Percentiles rank a stretch among this genome's conserved stretches.
phyloP scores from a whole-genome alignment of 176 grass and related monocot species.

The Bothriochloa decipiens region DNA sequence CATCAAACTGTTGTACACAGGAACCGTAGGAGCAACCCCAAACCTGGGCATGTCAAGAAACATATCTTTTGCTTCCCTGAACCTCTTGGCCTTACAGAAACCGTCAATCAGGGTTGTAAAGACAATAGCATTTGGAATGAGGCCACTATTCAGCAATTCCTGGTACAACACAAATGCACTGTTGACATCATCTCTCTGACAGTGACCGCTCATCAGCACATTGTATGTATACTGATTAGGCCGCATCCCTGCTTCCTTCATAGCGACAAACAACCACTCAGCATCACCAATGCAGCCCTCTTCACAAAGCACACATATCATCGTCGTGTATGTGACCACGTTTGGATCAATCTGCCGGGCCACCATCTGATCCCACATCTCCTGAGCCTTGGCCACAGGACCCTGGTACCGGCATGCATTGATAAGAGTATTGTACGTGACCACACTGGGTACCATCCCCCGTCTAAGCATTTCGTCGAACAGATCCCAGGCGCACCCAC shows the following conservation, averaged over 20 bases:
- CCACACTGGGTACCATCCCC: conserved; percentile 49
- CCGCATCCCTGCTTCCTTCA: conserved; percentile 51
- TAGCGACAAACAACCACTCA: conserved; percentile 29
- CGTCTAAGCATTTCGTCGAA: conserved; percentile 57
- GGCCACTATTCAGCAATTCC: conserved; percentile 46
- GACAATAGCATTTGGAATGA: conserved; percentile 45
- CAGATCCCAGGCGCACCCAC: conserved; percentile 41
- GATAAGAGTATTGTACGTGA: conserved; percentile 61
- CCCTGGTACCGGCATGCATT: conserved; percentile 51
- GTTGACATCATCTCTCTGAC: conserved; percentile 31
- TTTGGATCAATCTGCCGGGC: conserved; percentile 37
- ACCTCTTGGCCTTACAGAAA: conserved; percentile 41
- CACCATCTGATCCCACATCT: conserved; percentile 54
- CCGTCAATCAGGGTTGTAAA: conserved; percentile 60
- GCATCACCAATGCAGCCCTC: conserved; percentile 43
- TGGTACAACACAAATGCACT: conserved; percentile 39
- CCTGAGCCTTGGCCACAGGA: conserved; percentile 30
- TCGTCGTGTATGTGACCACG: conserved; percentile 56
- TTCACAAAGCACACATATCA: conserved; percentile 55
- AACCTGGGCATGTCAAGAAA: conserved; percentile 52
- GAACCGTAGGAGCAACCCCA: conserved; percentile 49
- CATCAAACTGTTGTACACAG: conserved; percentile 60
- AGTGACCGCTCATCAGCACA: conserved; percentile 52
- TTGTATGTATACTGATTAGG: conserved; percentile 61
- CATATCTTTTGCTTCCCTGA: conserved; percentile 42